These are phyloP conservation scores for Chytriomyces confervae DNA, from an alignment of 192 early-diverging fungal genomes.

Conservation along the genomic window DNA sequence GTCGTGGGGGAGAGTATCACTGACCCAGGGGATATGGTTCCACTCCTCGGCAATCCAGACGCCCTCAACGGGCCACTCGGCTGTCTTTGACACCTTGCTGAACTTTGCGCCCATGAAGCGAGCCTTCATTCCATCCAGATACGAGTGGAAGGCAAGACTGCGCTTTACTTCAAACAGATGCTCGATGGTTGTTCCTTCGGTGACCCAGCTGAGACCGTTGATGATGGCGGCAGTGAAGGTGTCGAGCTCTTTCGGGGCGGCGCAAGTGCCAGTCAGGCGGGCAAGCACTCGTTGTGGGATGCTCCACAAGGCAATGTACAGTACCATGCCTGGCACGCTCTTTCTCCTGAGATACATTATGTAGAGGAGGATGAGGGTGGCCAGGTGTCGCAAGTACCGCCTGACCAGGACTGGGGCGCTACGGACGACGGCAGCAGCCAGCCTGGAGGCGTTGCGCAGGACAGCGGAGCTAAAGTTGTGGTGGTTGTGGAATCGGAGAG, in stretches of 20 bases:
- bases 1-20: neutral
- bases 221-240: constrained; percentile 1
- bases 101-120: neutral
- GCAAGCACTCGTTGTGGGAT: neutral
- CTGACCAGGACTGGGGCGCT: too few species aligned
- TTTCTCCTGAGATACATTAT: neutral
- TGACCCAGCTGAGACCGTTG: neutral
- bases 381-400: too few species aligned
- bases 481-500: too few species aligned
- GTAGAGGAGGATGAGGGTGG: neutral
- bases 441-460: too few species aligned
- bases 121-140: constrained; percentile 1
- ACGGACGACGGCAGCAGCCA: too few species aligned
- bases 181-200: neutral
- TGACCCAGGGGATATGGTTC: constrained; percentile 2
- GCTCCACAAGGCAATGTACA: neutral
- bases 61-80: constrained; percentile 3
- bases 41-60: constrained; percentile 12
- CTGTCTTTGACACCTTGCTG: neutral
- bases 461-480: too few species aligned
- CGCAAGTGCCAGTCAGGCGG: neutral
- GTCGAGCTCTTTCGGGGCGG: neutral
- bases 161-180: neutral
- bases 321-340: neutral
- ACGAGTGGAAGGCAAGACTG: neutral